Base-by-base conservation (phyloP, 768 basidiomycete species). In the Leccinum ochraceum region DNA sequence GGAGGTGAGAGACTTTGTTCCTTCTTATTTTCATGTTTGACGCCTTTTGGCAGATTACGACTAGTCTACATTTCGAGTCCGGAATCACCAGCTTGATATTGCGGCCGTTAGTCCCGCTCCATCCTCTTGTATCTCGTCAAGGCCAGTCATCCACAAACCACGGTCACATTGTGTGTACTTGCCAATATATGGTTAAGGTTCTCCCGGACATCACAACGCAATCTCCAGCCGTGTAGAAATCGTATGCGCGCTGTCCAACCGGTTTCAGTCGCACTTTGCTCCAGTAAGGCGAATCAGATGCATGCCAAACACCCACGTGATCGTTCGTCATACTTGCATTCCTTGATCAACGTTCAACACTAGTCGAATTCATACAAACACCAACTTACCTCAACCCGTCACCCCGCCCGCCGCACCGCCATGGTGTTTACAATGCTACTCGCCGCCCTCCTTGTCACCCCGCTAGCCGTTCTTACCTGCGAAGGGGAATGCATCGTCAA, bases 401-500 rank as follows among this genome's bases (percentile, higher is more conserved):
- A 58, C 36, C 66, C 58, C 48, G 56, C 57, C 57, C 62, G 63
- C 61, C 54, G 30, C 50, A 26, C 44, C 34, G 22, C 36, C 60
- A 74, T 72, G 71, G 46, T 72, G 22, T 63, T 49, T 22, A 61
- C 48, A 50, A 48, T 63, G 56, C 63, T 67, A 57, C 44, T 73
- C 56, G 7, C 71, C 52, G 50, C 71, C 32, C 44, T 76, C 32
- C 53, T 76, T 56, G 39, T 68, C 20, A 64, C 73, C 66, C 77
- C 80, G 50, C 67, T 73, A 66, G 68, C 76, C 46, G 79, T 82
- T 60, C 66, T 68, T 39, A 85, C 85, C 30, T 92, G 90, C 70
- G 90, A 92, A 78, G 86, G 84, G 24, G 82, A 85, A 32, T 91
- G 90, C 68, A 88, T 86, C 59, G 71, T 74, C 17, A 79, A 74